Evolutionary conservation across 129 eudicot genomes (phyloP), one percentile per base, ranked within the genome.

Genomic region (Artemisia argyi): DNA sequence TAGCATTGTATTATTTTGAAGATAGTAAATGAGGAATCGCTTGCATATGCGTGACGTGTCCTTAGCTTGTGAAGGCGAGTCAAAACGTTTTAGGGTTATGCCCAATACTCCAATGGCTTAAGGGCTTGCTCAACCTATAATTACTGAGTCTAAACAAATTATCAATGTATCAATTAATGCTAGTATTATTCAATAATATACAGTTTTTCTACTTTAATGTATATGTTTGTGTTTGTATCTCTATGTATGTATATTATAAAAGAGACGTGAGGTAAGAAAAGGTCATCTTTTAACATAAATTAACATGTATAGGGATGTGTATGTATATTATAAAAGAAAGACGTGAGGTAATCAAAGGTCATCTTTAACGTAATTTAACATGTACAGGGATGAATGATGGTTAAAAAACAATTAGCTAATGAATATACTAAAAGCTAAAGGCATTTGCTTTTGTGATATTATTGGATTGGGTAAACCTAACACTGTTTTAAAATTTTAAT

Each of bases 381-480:
- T 49, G 30, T 26, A 61, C 49, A 73, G 46, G 75, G 75, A 71
- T 71, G 55, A 71, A 71, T 57, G 75, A 46, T 71, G 47, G 60
- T 49, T 67, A 48, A 49, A 50, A 51, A 51, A 35, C 11, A 49
- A 14, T 49, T 54, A 54, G 11, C 44, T 18, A 1, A 35, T 14
- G 17, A 26, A 39, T 52, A 74, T 52, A 53, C 65, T 56, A 65
- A 74, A 65, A 24, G 65, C 14, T 65, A 49, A 30, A 20, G 16
- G 65, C 64, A 22, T 12, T 19, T 51, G 24, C 76, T 74, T 65
- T 74, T 18, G 47, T 53, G 69, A 53, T 65, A 48, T 74, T 65
- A 30, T 35, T 65, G 72, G 72, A 65, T 74, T 74, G 65, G 72
- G 78, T 74, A 74, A 62, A 74, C 79, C 79, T 74, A 74, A 74